Evolutionary conservation across 257 asterid genomes (phyloP).

Genomic region (Oldenlandia corymbosa): DNA sequence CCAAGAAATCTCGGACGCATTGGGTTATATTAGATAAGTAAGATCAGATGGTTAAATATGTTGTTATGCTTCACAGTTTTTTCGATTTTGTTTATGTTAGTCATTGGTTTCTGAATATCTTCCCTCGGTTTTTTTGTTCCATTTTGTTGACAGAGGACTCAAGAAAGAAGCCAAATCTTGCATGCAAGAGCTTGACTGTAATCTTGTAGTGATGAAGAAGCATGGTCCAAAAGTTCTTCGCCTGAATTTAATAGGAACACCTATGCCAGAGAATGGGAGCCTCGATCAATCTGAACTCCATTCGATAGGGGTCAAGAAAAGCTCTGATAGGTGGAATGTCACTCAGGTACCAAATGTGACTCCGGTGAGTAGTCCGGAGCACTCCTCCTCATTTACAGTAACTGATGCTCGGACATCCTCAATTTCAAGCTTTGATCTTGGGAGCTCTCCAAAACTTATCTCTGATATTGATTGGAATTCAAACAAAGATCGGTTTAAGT

Average conservation of each 20-base stretch:
- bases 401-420: slow-evolving; percentile 46
- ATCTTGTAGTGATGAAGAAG: slow-evolving; percentile 55
- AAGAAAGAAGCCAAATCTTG: slow-evolving; percentile 62
- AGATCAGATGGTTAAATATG: slow-evolving; percentile 16
- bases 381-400: slow-evolving; percentile 30
- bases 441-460: slow-evolving; percentile 37
- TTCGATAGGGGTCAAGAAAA: slow-evolving; percentile 12
- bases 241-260: slow-evolving; percentile 52
- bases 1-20: slow-evolving; percentile 50
- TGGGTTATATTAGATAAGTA: slow-evolving; percentile 95
- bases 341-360: slow-evolving; percentile 74
- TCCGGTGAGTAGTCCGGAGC: slow-evolving; percentile 77
- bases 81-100: too few relatives aligned
- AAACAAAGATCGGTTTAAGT: slow-evolving; percentile 32
- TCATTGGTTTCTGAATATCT: neutral
- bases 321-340: slow-evolving; percentile 27
- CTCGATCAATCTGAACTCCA: slow-evolving; percentile 26
- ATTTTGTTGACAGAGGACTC: slow-evolving; percentile 39
- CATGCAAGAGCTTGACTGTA: slow-evolving; percentile 73
- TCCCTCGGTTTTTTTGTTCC: neutral
- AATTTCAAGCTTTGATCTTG: slow-evolving; percentile 47
- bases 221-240: slow-evolving; percentile 66
- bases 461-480: slow-evolving; percentile 44
- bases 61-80: slow-evolving; percentile 1
- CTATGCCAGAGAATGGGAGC: slow-evolving; percentile 16